phyloP scores from a whole-genome alignment of 768 basidiomycete species.

The Suillus sp. region DNA sequence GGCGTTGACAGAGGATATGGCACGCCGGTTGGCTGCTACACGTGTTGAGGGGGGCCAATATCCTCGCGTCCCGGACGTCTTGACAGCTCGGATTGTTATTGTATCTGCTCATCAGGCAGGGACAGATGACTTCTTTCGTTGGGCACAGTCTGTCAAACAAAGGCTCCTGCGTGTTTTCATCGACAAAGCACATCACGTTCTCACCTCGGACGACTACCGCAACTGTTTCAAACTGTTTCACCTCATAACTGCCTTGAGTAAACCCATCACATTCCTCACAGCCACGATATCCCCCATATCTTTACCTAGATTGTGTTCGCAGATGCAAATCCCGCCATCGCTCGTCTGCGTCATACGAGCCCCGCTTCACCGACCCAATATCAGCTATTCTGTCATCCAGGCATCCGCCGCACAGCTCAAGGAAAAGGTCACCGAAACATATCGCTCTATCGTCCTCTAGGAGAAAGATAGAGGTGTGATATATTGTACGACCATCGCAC shows the following conservation, averaged over 20 bases:
- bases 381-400: not conserved
- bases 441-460: not conserved
- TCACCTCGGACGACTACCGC: slow-evolving; percentile 9
- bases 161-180: slow-evolving; percentile 8
- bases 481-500: slow-evolving; percentile 6
- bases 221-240: slow-evolving; percentile 20
- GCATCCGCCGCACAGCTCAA: rapidly evolving
- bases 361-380: not conserved
- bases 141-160: not conserved
- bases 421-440: not conserved
- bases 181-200: slow-evolving; percentile 16
- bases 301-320: slow-evolving; percentile 3
- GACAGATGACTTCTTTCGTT: not conserved
- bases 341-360: slow-evolving; percentile 5
- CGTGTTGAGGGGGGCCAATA: not conserved
- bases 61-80: not conserved
- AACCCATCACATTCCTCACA: slow-evolving; percentile 17
- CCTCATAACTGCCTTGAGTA: slow-evolving; percentile 4
- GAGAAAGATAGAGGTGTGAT: slow-evolving; percentile 13
- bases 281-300: slow-evolving; percentile 15
- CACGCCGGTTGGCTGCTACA: not conserved
- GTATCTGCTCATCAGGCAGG: slow-evolving; percentile 18
- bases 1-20: slow-evolving; percentile 16
- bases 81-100: slow-evolving; percentile 7
- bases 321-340: not conserved